Conservation (phyloP, 164 flowering plant species). For the Umbilicus rupestris region DNA sequence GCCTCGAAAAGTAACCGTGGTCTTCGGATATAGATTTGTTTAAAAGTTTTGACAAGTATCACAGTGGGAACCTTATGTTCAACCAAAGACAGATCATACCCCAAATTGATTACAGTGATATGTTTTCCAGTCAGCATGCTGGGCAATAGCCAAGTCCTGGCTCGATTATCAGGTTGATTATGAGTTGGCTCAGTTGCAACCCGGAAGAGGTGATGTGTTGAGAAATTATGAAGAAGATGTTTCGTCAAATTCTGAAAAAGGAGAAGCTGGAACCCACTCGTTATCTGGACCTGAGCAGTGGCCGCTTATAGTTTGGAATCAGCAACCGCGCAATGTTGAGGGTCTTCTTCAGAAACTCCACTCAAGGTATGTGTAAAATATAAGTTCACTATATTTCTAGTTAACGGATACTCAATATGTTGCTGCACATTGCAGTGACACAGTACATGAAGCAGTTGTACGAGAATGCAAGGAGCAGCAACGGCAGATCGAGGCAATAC, state of each 20-base stretch:
- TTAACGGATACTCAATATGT: not conserved
- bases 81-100: not conserved
- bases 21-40: too few species aligned
- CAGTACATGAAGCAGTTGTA: slow-evolving; percentile 76
- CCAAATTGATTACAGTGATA: not conserved
- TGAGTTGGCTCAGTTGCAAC: slow-evolving; percentile 54
- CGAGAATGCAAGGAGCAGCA: slow-evolving; percentile 97
- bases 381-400: not conserved
- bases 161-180: slow-evolving; percentile 82
- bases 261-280: slow-evolving; percentile 26
- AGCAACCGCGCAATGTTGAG: slow-evolving; percentile 72
- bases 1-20: too few species aligned
- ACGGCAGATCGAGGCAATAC: slow-evolving; percentile 78
- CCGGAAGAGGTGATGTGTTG: slow-evolving; percentile 42
- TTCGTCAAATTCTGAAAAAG: slow-evolving; percentile 45
- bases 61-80: not conserved
- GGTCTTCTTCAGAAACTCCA: slow-evolving; percentile 95
- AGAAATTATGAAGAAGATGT: slow-evolving; percentile 45
- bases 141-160: slow-evolving; percentile 99
- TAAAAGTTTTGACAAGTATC: too few species aligned
- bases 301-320: slow-evolving; percentile 79
- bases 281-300: slow-evolving; percentile 60
- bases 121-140: slow-evolving; percentile 79
- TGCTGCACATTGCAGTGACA: slow-evolving; percentile 40
- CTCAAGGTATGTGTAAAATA: slow-evolving; percentile 46